Base-by-base conservation (phyloP, 805 yeast species). In the Pichia pseudocactophila region DNA sequence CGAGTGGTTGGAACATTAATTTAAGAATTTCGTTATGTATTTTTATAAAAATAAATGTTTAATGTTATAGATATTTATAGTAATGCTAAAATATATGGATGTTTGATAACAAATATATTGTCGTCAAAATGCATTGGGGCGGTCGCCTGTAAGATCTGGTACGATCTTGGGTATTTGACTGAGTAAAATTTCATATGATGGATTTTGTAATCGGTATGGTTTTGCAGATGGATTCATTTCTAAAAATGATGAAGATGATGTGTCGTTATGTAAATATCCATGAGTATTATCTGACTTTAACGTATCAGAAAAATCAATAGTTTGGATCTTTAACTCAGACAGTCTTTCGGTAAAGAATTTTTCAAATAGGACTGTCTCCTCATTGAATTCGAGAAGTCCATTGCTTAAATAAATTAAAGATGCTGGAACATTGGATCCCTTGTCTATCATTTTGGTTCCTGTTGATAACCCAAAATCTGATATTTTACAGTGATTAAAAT, bases 351-450 rank as follows among this genome's bases (percentile, higher is more conserved):
- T 32, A 9, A 43, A 17, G 26, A 39, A 43, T 16, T 39, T 36
- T 27, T 43, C 40, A 32, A 43, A 43, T 8, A 26, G 16, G 3
- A 26, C 9, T 2, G 34, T 15, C 26, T 43, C 46, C 31, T 43
- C 37, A 20, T 48, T 42, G n/a, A 35, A 48, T 32, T 43, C 43
- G 15, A 45, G 31, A 11, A 48, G 9, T 2, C 47, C 50, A 38
- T 38, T 42, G n/a, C 45, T 32, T 26, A 48, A 41, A 30, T 48
- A 42, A 16, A 34, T 27, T 17, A 36, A 16, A 12, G 28, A 20
- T 25, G 35, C 27, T 13, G 22, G 28, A 25, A 13, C 13, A 37
- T 19, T 37, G 5, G n/a, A 13, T 4, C 31, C 34, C 17, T 34
- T 31, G 16, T 30, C 34, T 19, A 17, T 10, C 8, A 27, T 20